Evolutionary conservation across 805 yeast genomes (phyloP).

Genomic region (Pichia eremophila): DNA sequence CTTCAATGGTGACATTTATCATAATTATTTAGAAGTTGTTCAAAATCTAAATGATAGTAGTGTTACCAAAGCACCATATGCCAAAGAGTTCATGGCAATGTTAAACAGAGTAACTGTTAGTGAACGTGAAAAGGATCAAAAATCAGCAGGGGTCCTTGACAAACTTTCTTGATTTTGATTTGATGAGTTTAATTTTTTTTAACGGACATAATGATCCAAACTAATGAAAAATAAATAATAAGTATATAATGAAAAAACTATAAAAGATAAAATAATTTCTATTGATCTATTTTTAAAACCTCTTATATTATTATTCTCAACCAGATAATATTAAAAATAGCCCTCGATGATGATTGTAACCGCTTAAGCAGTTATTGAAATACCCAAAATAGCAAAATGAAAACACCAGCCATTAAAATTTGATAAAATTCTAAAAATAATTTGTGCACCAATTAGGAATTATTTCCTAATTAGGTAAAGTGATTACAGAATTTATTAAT

Average conservation of each 20-base stretch:
- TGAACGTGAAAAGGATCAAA: conserved; percentile 24
- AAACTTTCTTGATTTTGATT: conserved; percentile 6
- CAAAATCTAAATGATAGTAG: conserved; percentile 40
- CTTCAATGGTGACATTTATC: conserved; percentile 75
- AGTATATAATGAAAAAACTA: no score
- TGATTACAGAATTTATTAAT: background rate
- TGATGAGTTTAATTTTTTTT: no score
- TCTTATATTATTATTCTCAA: no score
- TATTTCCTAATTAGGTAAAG: background rate
- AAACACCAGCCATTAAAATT: background rate
- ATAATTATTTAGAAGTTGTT: conserved; percentile 58
- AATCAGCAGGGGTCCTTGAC: conserved; percentile 15
- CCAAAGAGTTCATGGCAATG: conserved; percentile 28
- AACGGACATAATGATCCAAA: no score
- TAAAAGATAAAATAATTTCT: no score
- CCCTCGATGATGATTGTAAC: no score
- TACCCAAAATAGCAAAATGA: background rate
- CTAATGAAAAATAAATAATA: no score
- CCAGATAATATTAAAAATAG: background rate
- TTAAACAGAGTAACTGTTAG: conserved; percentile 31
- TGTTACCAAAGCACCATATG: conserved; percentile 53
- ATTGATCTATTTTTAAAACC: no score
- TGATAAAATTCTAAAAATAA: background rate
- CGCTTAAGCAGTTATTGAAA: background rate
- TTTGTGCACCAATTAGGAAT: background rate